phyloP scores from a whole-genome alignment of 805 yeast species.

The Saccharomycopsis fibuligera region DNA sequence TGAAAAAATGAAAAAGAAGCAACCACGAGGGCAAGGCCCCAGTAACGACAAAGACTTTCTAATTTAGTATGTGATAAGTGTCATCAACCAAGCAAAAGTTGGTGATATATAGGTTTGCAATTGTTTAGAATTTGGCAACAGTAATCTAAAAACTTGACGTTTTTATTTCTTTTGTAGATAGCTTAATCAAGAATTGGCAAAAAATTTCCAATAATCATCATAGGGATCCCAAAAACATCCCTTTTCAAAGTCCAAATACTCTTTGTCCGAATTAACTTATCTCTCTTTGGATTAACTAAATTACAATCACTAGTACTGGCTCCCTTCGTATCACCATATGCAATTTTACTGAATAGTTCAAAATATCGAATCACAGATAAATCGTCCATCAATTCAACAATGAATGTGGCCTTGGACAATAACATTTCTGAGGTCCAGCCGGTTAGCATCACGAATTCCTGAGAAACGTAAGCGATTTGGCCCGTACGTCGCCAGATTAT shows the following conservation, averaged over 20 bases:
- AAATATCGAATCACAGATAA: conserved; percentile 82
- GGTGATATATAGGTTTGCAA: too few species aligned
- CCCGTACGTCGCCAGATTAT: conserved; percentile 95
- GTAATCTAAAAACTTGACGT: too few species aligned
- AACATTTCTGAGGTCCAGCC: conserved; percentile 81
- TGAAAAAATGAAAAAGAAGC: too few species aligned
- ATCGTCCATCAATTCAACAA: conserved; percentile 81
- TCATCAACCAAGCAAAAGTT: too few species aligned
- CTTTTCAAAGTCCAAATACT: conserved; percentile 91
- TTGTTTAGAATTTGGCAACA: too few species aligned
- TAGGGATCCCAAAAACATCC: conserved; percentile 93
- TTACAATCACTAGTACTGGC: conserved; percentile 85
- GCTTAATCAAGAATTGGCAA: conserved; percentile 49
- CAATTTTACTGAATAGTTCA: conserved; percentile 73
- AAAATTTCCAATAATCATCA: conserved; percentile 94
- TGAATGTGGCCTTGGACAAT: conserved; percentile 60
- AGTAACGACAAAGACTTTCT: too few species aligned
- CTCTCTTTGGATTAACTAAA: conserved; percentile 50
- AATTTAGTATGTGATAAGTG: too few species aligned
- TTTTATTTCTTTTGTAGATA: background rate
- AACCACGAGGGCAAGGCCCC: too few species aligned
- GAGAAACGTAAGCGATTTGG: conserved; percentile 91
- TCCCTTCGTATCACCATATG: conserved; percentile 87
- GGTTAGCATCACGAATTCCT: conserved; percentile 82
- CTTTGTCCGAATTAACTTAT: conserved; percentile 57